Conservation (phyloP, 2,329 filamentous ascomycete species). For the Epichloe festucae region DNA sequence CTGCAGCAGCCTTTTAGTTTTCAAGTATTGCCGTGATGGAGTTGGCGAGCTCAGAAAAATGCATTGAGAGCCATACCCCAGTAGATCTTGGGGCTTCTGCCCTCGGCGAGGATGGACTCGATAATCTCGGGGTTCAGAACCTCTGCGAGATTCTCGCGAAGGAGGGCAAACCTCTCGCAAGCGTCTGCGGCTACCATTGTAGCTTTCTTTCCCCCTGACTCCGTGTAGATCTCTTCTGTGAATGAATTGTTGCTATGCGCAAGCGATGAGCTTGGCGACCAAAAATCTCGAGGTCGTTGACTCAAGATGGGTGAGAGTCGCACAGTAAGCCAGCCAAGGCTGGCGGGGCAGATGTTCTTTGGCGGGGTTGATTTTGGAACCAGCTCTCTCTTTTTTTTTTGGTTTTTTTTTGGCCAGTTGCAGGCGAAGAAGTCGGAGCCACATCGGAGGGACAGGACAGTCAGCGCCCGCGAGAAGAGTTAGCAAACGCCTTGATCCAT, state of each 20-base stretch:
- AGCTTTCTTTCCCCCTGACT: background rate
- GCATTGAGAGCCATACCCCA: conserved; percentile 44
- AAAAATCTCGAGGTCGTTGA: background rate
- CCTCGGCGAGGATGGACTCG: conserved; percentile 56
- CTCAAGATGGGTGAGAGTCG: background rate
- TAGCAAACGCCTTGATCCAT: too few species aligned
- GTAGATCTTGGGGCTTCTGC: conserved; percentile 66
- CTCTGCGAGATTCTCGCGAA: conserved; percentile 70
- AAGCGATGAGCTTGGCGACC: too few species aligned
- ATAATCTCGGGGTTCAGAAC: conserved; percentile 76
- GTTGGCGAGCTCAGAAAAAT: background rate
- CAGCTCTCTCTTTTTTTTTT: background rate
- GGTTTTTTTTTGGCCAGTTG: background rate
- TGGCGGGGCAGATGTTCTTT: background rate
- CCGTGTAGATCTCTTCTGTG: background rate
- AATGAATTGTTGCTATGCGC: too few species aligned
- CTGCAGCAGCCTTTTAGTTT: conserved; percentile 18
- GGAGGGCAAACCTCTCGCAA: conserved; percentile 58
- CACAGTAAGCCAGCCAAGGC: background rate
- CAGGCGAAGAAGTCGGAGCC: background rate
- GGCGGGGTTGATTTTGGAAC: too few species aligned
- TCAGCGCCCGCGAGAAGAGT: too few species aligned
- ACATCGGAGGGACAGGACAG: background rate
- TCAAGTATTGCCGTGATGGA: too few species aligned
- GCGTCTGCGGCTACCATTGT: conserved; percentile 15